These are phyloP conservation scores for Agastache rugosa DNA, from an alignment of 257 asterid genomes.

Conservation along the genomic window DNA sequence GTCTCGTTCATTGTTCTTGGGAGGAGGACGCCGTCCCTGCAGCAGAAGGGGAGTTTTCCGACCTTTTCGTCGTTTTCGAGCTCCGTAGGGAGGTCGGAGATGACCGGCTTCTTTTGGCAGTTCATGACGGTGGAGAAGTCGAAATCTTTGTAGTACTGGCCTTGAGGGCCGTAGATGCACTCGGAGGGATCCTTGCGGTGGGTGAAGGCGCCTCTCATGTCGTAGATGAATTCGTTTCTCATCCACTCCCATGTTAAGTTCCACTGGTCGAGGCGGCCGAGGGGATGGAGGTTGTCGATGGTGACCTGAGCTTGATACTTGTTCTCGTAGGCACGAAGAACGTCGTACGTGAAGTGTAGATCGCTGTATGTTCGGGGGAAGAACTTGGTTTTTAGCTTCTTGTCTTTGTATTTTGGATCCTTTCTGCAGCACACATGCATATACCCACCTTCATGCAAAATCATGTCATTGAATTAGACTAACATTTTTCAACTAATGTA, in stretches of 20 bases:
- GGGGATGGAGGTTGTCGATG: slow-evolving; percentile 78
- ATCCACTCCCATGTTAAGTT: slow-evolving; percentile 97
- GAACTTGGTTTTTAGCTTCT: slow-evolving; percentile 51
- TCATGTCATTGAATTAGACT: too few species aligned
- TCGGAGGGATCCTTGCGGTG: slow-evolving; percentile 72
- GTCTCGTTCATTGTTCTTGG: slow-evolving; percentile 79
- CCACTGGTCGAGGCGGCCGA: slow-evolving; percentile 96
- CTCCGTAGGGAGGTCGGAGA: slow-evolving; percentile 77
- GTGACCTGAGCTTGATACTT: slow-evolving; percentile 83
- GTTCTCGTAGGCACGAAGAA: slow-evolving; percentile 62
- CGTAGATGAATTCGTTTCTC: slow-evolving; percentile 86
- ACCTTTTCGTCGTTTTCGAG: slow-evolving; percentile 66
- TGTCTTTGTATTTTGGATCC: slow-evolving; percentile 77
- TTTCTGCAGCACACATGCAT: slow-evolving; percentile 75
- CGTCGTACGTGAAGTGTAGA: slow-evolving; percentile 75
- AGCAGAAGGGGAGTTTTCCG: slow-evolving; percentile 81
- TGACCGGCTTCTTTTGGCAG: slow-evolving; percentile 72
- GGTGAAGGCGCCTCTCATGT: slow-evolving; percentile 82
- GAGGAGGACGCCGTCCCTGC: slow-evolving; percentile 71
- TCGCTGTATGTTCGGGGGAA: slow-evolving; percentile 65
- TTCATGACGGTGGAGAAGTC: slow-evolving; percentile 77
- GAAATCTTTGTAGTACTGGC: slow-evolving; percentile 69
- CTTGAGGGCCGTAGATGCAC: slow-evolving; percentile 88
- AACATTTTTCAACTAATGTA: too few species aligned
- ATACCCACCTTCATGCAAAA: slow-evolving; percentile 51